Percentiles rank a stretch among this genome's conserved stretches.
Conservation (phyloP, 176 grass and related monocot genomes). For the Metroxylon sagu region DNA sequence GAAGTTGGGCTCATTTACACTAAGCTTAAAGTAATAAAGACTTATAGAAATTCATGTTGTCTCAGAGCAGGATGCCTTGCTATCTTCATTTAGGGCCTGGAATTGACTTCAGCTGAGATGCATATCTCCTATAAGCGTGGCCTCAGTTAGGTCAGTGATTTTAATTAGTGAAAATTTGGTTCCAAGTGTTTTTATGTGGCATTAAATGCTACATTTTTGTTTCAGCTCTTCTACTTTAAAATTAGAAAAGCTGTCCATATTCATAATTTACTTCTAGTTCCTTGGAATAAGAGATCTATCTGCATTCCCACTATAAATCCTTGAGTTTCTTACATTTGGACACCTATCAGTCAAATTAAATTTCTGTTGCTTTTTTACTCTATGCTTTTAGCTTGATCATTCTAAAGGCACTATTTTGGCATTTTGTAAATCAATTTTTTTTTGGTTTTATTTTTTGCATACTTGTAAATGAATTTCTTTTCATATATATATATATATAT, state of each 20-base stretch:
- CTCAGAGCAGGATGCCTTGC: constrained; percentile 5
- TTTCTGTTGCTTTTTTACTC: background rate
- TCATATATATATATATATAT: too few species aligned
- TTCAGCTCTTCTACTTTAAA: background rate
- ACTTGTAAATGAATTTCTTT: too few species aligned
- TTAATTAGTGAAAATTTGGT: constrained; percentile 9
- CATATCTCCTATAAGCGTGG: constrained; percentile 3
- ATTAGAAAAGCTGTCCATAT: background rate
- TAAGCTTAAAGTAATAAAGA: background rate
- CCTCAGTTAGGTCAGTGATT: constrained; percentile 6
- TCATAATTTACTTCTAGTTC: background rate
- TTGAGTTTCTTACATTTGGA: background rate
- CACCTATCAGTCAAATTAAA: background rate
- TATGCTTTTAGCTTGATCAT: background rate
- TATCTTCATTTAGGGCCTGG: constrained; percentile 9
- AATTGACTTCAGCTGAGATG: constrained; percentile 10
- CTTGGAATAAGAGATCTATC: background rate
- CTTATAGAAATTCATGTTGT: constrained; percentile 3
- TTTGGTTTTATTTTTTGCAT: too few species aligned
- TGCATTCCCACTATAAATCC: background rate
- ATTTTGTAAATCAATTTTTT: too few species aligned
- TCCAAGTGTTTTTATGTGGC: background rate
- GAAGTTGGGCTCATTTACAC: constrained; percentile 3
- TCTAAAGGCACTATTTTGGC: background rate
- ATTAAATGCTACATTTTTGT: background rate